Base-by-base conservation (phyloP, 305 asterid species). In the Petunia hybrid region DNA sequence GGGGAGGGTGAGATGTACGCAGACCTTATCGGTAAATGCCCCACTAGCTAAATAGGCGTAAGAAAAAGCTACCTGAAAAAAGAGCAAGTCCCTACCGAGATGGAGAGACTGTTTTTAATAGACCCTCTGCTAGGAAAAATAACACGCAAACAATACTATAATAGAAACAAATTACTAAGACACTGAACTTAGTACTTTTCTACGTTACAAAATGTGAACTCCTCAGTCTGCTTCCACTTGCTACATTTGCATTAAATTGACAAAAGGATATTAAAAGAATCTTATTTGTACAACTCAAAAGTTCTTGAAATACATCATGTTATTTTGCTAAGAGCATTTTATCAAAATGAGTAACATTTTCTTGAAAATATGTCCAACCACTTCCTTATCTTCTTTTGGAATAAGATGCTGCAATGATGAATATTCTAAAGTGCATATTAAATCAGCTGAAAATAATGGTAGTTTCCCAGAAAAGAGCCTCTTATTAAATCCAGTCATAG, bases 391-490 rank as follows among this genome's bases (percentile, higher is more conserved):
- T 12, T 80, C 66, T 3, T 45, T 22, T 8, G 56, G 43, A 61
- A 79, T 86, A 74, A 80, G 86, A 78, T 89, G 92, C 79, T 85
- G 90, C 63, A 74, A 83, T 42, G 86, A 87, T 68, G 83, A 81
- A 38, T 85, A 78, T 6, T 41, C 74, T 36, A 36, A 68, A 35
- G 8, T 76, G 60, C 68, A 78, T 42, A 67, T 16, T 8, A 81
- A 81, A 76, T 67, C 59, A 40, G 59, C 8, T 3, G 82, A 81
- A 9, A 39, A 55, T 46, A 81, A 85, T 60, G 88, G 84, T 3
- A 51, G 13, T 88, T 89, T 41, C 93, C 94, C 94, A 0, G 97
- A 92, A 55, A 92, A 88, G 80, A 78, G 61, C 55, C 63, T 78
- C 1, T 43, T 53, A 41, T 41, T 10, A 10, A 70, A 22, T 56